phyloP scores from a whole-genome alignment of 495 filamentous ascomycete genomes.

The Aspergillus funiculosus region DNA sequence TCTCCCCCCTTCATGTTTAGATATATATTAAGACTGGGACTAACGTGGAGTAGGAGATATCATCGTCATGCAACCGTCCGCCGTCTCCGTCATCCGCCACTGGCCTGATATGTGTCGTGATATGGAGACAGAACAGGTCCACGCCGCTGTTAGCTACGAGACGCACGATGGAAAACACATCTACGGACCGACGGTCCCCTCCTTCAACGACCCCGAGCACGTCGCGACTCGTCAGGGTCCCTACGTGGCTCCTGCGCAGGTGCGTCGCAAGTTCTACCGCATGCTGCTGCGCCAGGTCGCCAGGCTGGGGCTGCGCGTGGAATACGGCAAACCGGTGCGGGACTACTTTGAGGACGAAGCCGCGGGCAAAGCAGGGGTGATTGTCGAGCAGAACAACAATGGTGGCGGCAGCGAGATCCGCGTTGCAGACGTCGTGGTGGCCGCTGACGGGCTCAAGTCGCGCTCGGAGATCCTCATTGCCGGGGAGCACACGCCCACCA shows the following conservation, averaged over 20 bases:
- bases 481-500: slow-evolving; percentile 9
- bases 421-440: slow-evolving; percentile 50
- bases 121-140: background rate
- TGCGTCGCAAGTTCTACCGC: slow-evolving; percentile 48
- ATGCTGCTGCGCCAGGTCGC: slow-evolving; percentile 51
- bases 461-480: slow-evolving; percentile 43
- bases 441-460: slow-evolving; percentile 49
- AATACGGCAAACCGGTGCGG: slow-evolving; percentile 45
- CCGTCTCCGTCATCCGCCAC: background rate
- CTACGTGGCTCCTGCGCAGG: slow-evolving; percentile 32
- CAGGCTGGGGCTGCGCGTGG: slow-evolving; percentile 42
- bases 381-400: slow-evolving; percentile 27
- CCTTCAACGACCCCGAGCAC: slow-evolving; percentile 37
- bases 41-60: background rate
- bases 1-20: slow-evolving; percentile 17
- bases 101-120: slow-evolving; percentile 2
- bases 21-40: background rate
- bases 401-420: slow-evolving; percentile 30
- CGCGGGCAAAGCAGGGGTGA: slow-evolving; percentile 34
- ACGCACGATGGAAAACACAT: background rate
- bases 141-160: slow-evolving; percentile 4
- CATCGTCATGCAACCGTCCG: slow-evolving; percentile 1
- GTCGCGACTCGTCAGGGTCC: slow-evolving; percentile 24
- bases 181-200: slow-evolving; percentile 18
- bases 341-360: slow-evolving; percentile 45